A percentile compares a stretch with the other conserved stretches of the same genome.
phyloP scores from a whole-genome alignment of 768 basidiomycete species.

The Leccinellum luteum region DNA sequence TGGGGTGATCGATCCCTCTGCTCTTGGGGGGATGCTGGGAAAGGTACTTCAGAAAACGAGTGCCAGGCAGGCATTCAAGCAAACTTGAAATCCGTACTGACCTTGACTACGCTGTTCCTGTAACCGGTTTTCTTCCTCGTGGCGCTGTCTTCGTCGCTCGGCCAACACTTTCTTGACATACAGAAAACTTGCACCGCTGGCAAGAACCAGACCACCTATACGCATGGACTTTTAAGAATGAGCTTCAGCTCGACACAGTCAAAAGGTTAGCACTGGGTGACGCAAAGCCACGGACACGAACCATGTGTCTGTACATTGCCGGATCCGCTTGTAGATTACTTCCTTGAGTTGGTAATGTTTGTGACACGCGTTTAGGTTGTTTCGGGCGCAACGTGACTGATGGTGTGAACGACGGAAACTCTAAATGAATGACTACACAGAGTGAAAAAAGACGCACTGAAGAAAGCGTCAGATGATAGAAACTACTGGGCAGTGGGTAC shows the following conservation, averaged over 20 bases:
- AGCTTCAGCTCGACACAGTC: not conserved
- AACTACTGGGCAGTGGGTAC: too few relatives aligned
- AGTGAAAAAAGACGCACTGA: constrained; percentile 7
- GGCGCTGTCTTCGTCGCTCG: constrained; percentile 23
- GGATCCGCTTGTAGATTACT: not conserved
- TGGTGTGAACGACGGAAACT: not conserved
- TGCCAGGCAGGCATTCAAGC: not conserved
- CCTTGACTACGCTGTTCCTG: constrained; percentile 8
- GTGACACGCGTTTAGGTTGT: constrained; percentile 1
- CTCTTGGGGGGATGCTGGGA: constrained; percentile 4
- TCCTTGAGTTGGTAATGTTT: not conserved
- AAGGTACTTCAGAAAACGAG: constrained; percentile 11
- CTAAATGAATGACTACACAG: constrained; percentile 1
- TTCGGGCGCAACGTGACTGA: not conserved
- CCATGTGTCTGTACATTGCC: constrained; percentile 19
- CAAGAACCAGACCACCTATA: constrained; percentile 28
- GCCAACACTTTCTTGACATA: constrained; percentile 30
- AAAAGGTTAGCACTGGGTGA: not conserved
- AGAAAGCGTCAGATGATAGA: not conserved
- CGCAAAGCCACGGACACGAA: constrained; percentile 5
- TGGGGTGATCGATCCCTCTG: constrained; percentile 4
- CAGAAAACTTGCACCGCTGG: constrained; percentile 29
- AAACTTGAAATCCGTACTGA: constrained; percentile 1
- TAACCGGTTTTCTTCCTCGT: constrained; percentile 17
- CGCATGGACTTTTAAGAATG: constrained; percentile 17